Conservation (phyloP, 768 basidiomycete species). For the Mycena indigotica region DNA sequence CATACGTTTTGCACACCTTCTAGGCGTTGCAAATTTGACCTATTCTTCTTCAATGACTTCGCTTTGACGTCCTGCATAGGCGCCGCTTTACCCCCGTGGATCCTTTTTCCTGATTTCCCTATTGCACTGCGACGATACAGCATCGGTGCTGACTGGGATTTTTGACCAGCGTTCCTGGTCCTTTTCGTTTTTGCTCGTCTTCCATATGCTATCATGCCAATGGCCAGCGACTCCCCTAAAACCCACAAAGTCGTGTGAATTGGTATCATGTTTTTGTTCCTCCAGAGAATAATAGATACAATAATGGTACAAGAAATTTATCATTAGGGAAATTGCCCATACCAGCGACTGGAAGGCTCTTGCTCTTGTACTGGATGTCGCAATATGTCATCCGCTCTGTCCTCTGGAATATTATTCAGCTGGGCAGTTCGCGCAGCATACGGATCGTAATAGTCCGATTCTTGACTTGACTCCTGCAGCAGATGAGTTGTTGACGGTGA, state of each 20-base stretch:
- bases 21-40: not conserved
- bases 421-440: not conserved
- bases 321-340: not conserved
- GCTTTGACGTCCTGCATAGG: too few species aligned
- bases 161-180: too few species aligned
- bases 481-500: slow-evolving; percentile 7
- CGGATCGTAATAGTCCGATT: slow-evolving; percentile 16
- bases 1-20: not conserved
- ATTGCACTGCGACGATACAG: too few species aligned
- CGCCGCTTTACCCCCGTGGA: too few species aligned
- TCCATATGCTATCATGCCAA: too few species aligned
- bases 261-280: too few species aligned
- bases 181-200: not conserved
- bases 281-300: not conserved
- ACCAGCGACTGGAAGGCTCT: slow-evolving; percentile 1
- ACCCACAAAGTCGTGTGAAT: not conserved
- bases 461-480: slow-evolving; percentile 1
- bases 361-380: slow-evolving; percentile 18
- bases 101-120: not conserved
- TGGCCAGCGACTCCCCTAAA: too few species aligned
- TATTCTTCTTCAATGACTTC: not conserved
- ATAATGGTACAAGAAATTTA: not conserved
- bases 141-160: too few species aligned
- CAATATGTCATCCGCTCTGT: slow-evolving; percentile 14
- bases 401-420: slow-evolving; percentile 9